Evolutionary conservation across 192 early-diverging fungal genomes (phyloP), one percentile per base, ranked within the genome.

Genomic region (Linnemannia hyalina): DNA sequence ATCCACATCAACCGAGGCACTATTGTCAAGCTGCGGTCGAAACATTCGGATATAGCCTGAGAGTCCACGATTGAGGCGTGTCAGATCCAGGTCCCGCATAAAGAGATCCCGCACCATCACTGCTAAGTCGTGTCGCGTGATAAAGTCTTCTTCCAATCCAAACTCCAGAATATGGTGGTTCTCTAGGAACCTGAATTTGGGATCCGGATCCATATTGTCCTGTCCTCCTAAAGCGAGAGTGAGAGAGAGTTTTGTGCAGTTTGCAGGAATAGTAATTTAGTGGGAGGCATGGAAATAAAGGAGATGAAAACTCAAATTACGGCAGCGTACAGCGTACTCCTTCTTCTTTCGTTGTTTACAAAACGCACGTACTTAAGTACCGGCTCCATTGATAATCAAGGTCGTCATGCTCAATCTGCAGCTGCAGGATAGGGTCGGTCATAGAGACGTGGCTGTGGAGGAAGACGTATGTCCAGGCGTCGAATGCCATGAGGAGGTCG

Each of bases 121-220:
- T 2, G 80, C 49, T 6, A 81, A 8, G 47, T 81, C 75, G 49
- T 81, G 75, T n/a, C 80, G 73, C 44, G 29, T 20, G 36, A 70
- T 73, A 55, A 69, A 81, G 18, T 69, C 32, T 23, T 81, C 73
- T 7, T 75, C 49, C 20, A 81, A 10, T 18, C 47, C 74, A 36
- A 57, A 75, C 40, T 81, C 80, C 36, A 81, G 40, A n/a, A 75
- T 75, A 54, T 81, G 73, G 36, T 73, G 73, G 16, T 75, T 81
- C 26, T 81, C 42, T 9, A 81, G 74, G 26, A 75, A 81, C 10
- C 29, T n/a, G 26, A 74, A 60, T 15, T 15, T 38, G n/a, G 36
- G 68, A 9, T 18, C 7, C 47, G 41, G 18, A 70, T 36, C 6
- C 26, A 52, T 42, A 40, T 15, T 36, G 2, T 54, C 68, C 44